Evolutionary conservation across 495 filamentous ascomycete genomes (phyloP), one percentile per base, ranked within the genome.

Genomic region (Podospora comata): DNA sequence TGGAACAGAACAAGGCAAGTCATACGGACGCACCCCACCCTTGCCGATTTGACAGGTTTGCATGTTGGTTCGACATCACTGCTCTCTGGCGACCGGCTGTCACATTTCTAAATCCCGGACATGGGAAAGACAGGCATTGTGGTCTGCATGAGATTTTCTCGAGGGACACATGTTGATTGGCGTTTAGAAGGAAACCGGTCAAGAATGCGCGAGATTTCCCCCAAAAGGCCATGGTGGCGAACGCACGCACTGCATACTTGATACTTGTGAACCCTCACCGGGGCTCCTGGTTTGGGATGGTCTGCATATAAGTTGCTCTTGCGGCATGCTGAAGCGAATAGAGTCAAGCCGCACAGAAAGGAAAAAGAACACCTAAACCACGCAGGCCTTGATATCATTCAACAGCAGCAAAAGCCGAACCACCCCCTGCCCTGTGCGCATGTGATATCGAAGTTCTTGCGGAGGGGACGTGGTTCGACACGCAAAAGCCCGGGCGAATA

Each of bases 51-150:
- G 57, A 5, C 30, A 23, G 48, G 20, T 30, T 39, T 72, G 72
- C 72, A 74, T 30, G 4, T 59, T n/a, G 60, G 19, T 44, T 65
- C 62, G 63, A 55, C 68, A 72, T 74, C 64, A 69, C 30, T 1
- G 28, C 23, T 23, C 23, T 59, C 32, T 57, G 27, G 57, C 57
- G n/a, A 67, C 65, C 67, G 70, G 64, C 66, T 69, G 53, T 56
- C 66, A 63, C 64, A 60, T 20, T 13, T 57, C 18, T 23, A 23
- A 23, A 23, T 68, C 39, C 59, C 44, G 60, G 62, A 63, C 28
- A 63, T 30, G 65, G 54, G 5, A 63, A 6, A 54, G 23, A 23
- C 23, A 58, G 26, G 26, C 39, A 39, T 48, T 63, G 63, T 68
- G 67, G 65, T 66, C 68, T 64, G 64, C 68, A 70, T 66, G 68